phyloP scores from a whole-genome alignment of 2,329 filamentous ascomycete genomes.

The Fusarium albidum region DNA sequence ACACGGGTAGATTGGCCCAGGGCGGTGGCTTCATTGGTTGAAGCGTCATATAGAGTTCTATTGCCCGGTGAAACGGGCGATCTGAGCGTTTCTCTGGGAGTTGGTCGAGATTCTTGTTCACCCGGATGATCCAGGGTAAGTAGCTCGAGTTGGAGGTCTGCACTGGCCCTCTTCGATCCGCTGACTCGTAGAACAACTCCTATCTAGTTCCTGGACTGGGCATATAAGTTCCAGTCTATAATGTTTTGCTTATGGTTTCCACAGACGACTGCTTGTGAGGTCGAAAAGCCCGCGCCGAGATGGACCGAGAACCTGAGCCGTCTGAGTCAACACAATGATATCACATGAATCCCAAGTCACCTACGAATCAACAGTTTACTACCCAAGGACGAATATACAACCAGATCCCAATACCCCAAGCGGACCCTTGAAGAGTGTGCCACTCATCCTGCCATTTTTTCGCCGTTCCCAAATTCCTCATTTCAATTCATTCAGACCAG shows the following conservation, averaged over 20 bases:
- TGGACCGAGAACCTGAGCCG: no score
- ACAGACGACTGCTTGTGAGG: no score
- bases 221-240: no score
- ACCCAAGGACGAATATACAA: slow-evolving; percentile 31
- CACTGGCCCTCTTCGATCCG: no score
- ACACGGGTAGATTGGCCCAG: slow-evolving; percentile 1
- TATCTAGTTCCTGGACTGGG: no score
- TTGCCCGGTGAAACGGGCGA: slow-evolving; percentile 2
- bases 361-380: slow-evolving; percentile 24
- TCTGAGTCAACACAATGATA: not conserved
- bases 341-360: not conserved
- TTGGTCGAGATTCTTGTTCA: not conserved
- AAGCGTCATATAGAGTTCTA: not conserved
- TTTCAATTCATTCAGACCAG: slow-evolving; percentile 9
- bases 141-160: not conserved
- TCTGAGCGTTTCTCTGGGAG: not conserved
- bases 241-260: no score
- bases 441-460: slow-evolving; percentile 33
- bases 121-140: not conserved
- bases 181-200: no score
- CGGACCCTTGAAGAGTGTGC: slow-evolving; percentile 20
- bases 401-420: slow-evolving; percentile 16
- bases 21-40: not conserved
- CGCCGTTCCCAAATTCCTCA: slow-evolving; percentile 27
- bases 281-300: no score